These are phyloP conservation scores for Leccinum solheimii DNA, from an alignment of 1,284 basidiomycete species.

Conservation along the genomic window DNA sequence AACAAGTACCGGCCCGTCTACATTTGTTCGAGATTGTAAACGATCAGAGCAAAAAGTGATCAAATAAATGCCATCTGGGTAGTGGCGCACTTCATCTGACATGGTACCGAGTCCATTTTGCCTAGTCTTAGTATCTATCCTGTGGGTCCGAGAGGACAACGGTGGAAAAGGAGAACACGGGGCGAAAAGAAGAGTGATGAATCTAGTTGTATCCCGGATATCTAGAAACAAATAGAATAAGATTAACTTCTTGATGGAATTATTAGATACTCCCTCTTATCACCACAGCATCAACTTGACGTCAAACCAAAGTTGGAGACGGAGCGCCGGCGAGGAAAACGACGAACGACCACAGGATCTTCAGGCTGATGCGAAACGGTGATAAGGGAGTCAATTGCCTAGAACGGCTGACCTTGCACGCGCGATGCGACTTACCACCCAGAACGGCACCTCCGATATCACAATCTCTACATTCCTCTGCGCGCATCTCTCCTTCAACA, in stretches of 20 bases:
- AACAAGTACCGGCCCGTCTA: background rate
- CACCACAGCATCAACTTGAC: conserved; percentile 17
- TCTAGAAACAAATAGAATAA: background rate
- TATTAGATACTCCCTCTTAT: conserved; percentile 6
- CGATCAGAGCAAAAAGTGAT: background rate
- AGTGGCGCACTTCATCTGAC: background rate
- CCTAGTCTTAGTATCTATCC: background rate
- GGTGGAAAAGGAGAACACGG: background rate
- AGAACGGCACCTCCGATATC: conserved; percentile 34
- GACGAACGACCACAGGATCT: conserved; percentile 39
- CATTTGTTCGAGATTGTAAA: background rate
- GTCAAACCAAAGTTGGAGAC: conserved; percentile 45
- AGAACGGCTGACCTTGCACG: background rate
- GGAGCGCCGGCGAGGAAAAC: conserved; percentile 43
- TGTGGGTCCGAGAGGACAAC: background rate
- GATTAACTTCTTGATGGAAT: background rate
- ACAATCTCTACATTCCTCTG: conserved; percentile 34
- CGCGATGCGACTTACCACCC: conserved; percentile 36
- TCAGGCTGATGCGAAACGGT: conserved; percentile 35
- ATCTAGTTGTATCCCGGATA: background rate
- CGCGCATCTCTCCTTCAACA: conserved; percentile 33
- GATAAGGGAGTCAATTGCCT: background rate
- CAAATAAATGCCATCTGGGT: background rate
- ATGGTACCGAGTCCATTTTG: background rate
- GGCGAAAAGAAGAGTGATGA: background rate